A percentile compares a stretch with the other conserved stretches of the same genome.
These are phyloP conservation scores for Pleurotus salmoneostramineus DNA, from an alignment of 768 basidiomycete genomes.

Conservation along the genomic window DNA sequence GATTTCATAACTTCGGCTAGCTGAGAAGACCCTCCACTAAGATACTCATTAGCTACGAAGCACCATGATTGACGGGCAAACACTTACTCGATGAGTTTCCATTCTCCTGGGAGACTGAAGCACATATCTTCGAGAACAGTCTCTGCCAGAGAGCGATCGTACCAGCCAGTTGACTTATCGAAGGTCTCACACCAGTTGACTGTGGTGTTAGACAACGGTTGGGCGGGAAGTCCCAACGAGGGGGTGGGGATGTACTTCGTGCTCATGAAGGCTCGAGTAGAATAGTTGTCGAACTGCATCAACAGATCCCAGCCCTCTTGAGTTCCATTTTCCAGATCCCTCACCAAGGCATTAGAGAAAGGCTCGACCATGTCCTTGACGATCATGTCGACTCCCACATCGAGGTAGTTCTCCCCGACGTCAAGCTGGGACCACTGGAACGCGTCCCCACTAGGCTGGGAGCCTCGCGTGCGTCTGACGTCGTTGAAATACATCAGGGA, in stretches of 20 bases:
- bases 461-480: constrained; percentile 8
- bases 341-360: constrained; percentile 16
- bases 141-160: constrained; percentile 30
- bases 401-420: background rate
- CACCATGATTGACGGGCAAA: no score
- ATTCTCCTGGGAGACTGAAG: constrained; percentile 16
- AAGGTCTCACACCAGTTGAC: constrained; percentile 32
- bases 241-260: constrained; percentile 12
- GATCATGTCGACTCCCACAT: background rate
- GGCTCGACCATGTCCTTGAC: constrained; percentile 14
- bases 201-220: constrained; percentile 11
- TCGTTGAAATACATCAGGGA: constrained; percentile 20
- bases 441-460: constrained; percentile 2
- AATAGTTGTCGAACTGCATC: constrained; percentile 23
- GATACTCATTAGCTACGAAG: background rate
- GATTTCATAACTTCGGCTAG: constrained; percentile 19
- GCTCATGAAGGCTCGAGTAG: constrained; percentile 20
- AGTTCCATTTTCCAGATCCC: constrained; percentile 16
- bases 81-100: constrained; percentile 21
- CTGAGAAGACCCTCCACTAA: constrained; percentile 15
- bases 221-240: constrained; percentile 13
- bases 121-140: constrained; percentile 24
- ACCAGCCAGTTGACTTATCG: constrained; percentile 23
- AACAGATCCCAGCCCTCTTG: constrained; percentile 20
- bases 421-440: constrained; percentile 9